phyloP scores from a whole-genome alignment of 2,329 filamentous ascomycete genomes.

The Hawksworthiomyces lignivorus region DNA sequence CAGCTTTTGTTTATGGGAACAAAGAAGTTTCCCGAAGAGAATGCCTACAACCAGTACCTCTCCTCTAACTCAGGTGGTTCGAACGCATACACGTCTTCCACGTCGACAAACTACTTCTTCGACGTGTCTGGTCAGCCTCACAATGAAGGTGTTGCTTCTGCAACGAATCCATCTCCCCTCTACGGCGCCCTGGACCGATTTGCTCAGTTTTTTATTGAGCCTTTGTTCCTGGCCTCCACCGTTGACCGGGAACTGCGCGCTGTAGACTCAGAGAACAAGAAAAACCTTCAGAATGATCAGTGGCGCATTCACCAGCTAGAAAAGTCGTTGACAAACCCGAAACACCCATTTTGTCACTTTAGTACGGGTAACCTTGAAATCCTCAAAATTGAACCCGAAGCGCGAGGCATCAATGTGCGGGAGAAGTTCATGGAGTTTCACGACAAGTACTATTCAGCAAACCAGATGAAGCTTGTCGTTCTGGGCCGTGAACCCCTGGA shows the following conservation, averaged over 20 bases:
- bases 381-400: conserved; percentile 73
- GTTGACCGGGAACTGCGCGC: conserved; percentile 80
- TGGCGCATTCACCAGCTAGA: conserved; percentile 85
- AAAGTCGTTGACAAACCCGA: conserved; percentile 79
- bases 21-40: conserved; percentile 92
- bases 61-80: conserved; percentile 83
- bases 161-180: conserved; percentile 51
- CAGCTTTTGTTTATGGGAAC: conserved; percentile 95
- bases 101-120: conserved; percentile 97
- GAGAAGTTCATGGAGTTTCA: conserved; percentile 93
- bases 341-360: conserved; percentile 85
- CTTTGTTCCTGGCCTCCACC: conserved; percentile 76
- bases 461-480: conserved; percentile 86
- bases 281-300: conserved; percentile 84
- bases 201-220: conserved; percentile 86
- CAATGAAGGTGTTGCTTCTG: conserved; percentile 49
- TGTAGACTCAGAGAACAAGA: conserved; percentile 95
- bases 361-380: conserved; percentile 84
- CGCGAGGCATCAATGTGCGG: conserved; percentile 72
- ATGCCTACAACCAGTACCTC: conserved; percentile 91
- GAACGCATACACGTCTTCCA: conserved; percentile 89
- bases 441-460: conserved; percentile 81
- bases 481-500: conserved; percentile 76
- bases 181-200: conserved; percentile 84
- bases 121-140: conserved; percentile 78